Conservation (phyloP, 257 asterid genomes). For the Sherardia arvensis region DNA sequence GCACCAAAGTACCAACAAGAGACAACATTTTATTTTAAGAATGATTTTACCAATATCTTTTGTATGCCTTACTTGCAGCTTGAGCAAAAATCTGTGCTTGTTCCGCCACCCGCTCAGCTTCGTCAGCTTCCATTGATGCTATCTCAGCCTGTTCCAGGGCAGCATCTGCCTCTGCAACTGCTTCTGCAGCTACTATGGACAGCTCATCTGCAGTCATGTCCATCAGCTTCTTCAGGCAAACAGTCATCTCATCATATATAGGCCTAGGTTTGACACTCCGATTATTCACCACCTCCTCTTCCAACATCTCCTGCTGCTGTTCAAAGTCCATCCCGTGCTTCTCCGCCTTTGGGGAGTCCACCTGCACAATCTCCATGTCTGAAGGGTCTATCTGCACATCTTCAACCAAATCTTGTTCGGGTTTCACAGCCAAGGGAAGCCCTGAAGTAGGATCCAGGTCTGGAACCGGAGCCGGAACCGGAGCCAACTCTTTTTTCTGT, state of each 20-base stretch:
- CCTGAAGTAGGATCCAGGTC: neutral
- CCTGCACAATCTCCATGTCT: neutral
- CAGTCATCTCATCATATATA: conserved; percentile 55
- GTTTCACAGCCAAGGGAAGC: neutral
- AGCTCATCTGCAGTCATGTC: conserved; percentile 72
- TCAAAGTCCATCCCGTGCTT: neutral
- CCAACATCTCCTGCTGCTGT: neutral
- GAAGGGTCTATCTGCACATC: neutral
- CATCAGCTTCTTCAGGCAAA: conserved; percentile 52
- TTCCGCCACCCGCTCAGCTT: conserved; percentile 64
- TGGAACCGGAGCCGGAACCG: no score
- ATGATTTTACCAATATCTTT: neutral
- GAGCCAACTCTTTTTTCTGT: neutral
- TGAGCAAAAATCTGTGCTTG: neutral
- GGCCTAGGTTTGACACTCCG: conserved; percentile 23
- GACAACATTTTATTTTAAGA: no score
- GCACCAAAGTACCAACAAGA: neutral
- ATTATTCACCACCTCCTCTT: neutral
- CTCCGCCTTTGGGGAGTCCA: neutral
- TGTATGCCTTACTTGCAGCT: neutral
- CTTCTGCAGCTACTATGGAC: conserved; percentile 82
- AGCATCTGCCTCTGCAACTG: conserved; percentile 92
- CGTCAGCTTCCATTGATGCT: conserved; percentile 88
- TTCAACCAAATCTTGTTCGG: neutral
- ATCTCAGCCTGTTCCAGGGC: conserved; percentile 88